These are phyloP conservation scores for Byssothecium circinans DNA, from an alignment of 2,329 filamentous ascomycete species.

Conservation along the genomic window DNA sequence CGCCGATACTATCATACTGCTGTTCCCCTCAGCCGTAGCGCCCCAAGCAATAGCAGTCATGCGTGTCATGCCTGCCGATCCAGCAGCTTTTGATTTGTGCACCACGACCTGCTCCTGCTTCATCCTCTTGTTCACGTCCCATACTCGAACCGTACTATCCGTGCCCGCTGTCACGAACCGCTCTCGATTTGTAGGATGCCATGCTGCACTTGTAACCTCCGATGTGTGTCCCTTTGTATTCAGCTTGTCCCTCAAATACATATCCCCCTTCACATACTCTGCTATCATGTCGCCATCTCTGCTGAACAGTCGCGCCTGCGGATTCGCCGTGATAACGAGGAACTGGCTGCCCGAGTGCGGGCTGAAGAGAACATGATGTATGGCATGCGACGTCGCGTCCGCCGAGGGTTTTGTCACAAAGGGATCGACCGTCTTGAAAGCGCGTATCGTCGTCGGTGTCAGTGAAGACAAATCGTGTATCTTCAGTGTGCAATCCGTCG, in stretches of 20 bases:
- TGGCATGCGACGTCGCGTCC: constrained; percentile 79
- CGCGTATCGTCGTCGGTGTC: constrained; percentile 90
- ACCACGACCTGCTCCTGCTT: constrained; percentile 92
- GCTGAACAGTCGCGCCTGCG: constrained; percentile 85
- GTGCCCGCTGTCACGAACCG: constrained; percentile 88
- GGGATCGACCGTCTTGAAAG: constrained; percentile 90
- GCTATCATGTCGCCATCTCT: constrained; percentile 84
- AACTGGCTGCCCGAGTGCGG: constrained; percentile 77
- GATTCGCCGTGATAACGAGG: constrained; percentile 83
- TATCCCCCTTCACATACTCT: constrained; percentile 95
- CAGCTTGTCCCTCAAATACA: constrained; percentile 96
- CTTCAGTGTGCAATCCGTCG: constrained; percentile 87
- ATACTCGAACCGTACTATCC: constrained; percentile 93
- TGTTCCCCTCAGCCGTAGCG: constrained; percentile 71
- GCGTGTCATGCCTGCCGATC: constrained; percentile 83
- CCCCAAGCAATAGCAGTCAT: constrained; percentile 95
- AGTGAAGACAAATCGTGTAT: constrained; percentile 94
- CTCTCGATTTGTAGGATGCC: constrained; percentile 86
- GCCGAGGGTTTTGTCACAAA: constrained; percentile 72
- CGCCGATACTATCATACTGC: constrained; percentile 76
- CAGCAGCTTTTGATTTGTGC: constrained; percentile 88
- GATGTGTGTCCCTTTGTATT: constrained; percentile 97
- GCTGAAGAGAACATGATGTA: constrained; percentile 86
- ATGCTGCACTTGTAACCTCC: constrained; percentile 84
- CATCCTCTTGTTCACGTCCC: constrained; percentile 91